Conservation (phyloP, 2,329 filamentous ascomycete genomes). For the Claviceps citrina region DNA sequence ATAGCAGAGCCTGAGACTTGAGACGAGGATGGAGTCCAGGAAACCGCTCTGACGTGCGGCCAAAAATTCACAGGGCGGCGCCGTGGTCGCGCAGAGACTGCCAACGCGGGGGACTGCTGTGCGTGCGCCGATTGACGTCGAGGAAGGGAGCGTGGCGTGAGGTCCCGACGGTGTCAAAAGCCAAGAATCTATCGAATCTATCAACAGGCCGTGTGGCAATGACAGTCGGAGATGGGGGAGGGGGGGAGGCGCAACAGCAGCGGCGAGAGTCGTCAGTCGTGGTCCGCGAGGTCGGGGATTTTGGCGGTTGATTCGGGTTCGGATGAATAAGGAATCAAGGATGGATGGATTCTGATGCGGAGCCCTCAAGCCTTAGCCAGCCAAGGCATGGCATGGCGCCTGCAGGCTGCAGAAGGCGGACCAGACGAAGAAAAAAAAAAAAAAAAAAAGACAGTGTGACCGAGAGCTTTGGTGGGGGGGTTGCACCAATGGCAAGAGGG, state of each 20-base stretch:
- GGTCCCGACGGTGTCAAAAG: too few species aligned
- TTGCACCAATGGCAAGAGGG: too few species aligned
- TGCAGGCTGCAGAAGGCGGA: background rate
- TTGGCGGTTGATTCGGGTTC: conserved; percentile 1
- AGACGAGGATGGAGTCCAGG: background rate
- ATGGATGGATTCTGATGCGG: conserved; percentile 6
- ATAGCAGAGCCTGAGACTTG: background rate
- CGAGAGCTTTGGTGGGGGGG: too few species aligned
- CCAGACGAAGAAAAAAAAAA: background rate
- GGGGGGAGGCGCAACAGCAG: too few species aligned
- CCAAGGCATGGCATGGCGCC: too few species aligned
- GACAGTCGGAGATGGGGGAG: background rate
- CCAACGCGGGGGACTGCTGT: background rate
- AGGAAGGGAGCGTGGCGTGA: background rate
- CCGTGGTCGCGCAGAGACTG: background rate
- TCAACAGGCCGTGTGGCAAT: background rate
- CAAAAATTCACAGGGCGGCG: background rate
- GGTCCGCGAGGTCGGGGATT: conserved; percentile 1
- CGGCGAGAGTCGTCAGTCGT: background rate
- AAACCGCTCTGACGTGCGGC: background rate
- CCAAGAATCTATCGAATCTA: background rate
- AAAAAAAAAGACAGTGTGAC: too few species aligned
- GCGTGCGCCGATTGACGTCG: background rate
- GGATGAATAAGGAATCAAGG: background rate
- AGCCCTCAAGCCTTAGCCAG: too few species aligned